Evolutionary conservation across 78 protist species (phyloP), one percentile per base, ranked within the genome.

Genomic region (Speleostelium caveatum): DNA sequence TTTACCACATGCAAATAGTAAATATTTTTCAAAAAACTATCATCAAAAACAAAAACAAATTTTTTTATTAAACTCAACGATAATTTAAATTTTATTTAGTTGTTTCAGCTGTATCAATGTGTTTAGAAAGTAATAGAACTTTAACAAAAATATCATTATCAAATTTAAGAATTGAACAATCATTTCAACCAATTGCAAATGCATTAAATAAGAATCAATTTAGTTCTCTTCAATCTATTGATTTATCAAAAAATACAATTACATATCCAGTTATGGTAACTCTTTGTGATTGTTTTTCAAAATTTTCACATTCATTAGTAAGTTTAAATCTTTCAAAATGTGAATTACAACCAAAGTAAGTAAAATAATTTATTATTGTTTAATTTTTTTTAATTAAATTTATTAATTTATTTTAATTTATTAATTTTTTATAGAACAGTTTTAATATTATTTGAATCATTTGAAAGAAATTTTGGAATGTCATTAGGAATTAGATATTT

Each of bases 1-100:
- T 30, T 59, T 83, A 42, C 91, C 91, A 69, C 91, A 83, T 60
- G 91, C 91, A 10, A 83, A 83, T 58, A 71, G 89, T 80, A 80
- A 41, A 49, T 80, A 56, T 55, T n/a, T 0, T 49, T 12, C 2
- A 59, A 12, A 51, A 24, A 65, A 55, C 26, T 55, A 4, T 49
- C 8, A 42, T n/a, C 8, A 69, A 22, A 39, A 36, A 26, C 4
- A 75, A 26, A 58, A 38, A 59, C 2, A 60, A 24, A 28, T 36
- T 14, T 24, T 58, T 1, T 38, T 14, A 30, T 30, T 76, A 61
- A n/a, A 42, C 60, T 36, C 3, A 71, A 14, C 22, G 4, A 36
- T 17, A 10, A 42, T 66, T 66, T 41, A 35, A 56, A 21, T 7
- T 21, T 21, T 2, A 32, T 32, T 21, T 39, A 80, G 89, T 83